phyloP scores from a whole-genome alignment of 306 rosid species.

The Dalbergia oliveri region DNA sequence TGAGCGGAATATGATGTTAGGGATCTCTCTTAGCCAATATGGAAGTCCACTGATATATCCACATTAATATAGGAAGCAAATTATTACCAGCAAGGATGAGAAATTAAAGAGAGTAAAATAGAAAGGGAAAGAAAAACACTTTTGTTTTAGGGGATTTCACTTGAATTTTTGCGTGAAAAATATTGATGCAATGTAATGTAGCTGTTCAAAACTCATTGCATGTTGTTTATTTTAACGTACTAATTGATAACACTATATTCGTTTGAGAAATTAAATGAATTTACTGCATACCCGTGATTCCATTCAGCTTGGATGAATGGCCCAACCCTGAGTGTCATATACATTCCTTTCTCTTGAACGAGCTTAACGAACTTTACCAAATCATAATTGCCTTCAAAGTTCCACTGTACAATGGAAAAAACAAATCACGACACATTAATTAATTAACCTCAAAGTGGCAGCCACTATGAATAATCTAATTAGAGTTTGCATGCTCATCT shows the following conservation, averaged over 20 bases:
- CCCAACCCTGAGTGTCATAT: slow-evolving; percentile 81
- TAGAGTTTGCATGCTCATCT: too few species aligned
- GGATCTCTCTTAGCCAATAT: slow-evolving; percentile 92
- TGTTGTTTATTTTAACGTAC: not conserved
- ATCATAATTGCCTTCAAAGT: slow-evolving; percentile 65
- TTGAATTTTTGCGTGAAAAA: not conserved
- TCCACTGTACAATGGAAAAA: slow-evolving; percentile 55
- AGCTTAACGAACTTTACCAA: slow-evolving; percentile 70
- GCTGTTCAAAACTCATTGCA: not conserved
- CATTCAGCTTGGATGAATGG: slow-evolving; percentile 99
- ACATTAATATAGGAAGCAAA: slow-evolving; percentile 23
- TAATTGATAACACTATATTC: not conserved
- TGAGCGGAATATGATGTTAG: slow-evolving; percentile 75
- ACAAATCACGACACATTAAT: not conserved
- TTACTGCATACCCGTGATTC: slow-evolving; percentile 81
- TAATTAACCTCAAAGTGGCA: too few species aligned
- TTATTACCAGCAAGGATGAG: not conserved
- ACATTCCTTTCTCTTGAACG: slow-evolving; percentile 67
- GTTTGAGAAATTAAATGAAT: slow-evolving; percentile 34
- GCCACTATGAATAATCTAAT: too few species aligned
- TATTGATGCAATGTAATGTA: not conserved
- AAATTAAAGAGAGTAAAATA: not conserved
- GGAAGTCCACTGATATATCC: slow-evolving; percentile 84
- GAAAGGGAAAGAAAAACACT: not conserved
- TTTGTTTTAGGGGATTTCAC: too few species aligned